Evolutionary conservation across 352 stramenopile genomes (phyloP), one percentile per base, ranked within the genome.

Genomic region (Globisporangium radiosum): DNA sequence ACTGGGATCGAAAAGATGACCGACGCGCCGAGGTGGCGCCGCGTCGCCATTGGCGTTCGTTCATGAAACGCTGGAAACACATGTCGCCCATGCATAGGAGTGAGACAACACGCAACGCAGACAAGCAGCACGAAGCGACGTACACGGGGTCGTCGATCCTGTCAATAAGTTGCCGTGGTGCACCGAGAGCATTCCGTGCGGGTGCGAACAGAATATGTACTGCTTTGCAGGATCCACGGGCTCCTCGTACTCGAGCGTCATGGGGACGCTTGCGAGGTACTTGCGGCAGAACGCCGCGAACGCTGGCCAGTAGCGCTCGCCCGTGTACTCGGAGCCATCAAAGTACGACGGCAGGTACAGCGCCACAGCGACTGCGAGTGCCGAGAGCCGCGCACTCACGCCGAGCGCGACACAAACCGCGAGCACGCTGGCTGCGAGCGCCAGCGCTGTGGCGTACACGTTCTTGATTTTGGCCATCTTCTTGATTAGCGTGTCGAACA

Each of bases 151-250:
- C 6, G 79, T 87, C 1, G 73, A 72, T 7, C 81, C 81, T 13
- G 69, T 68, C 68, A 92, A 65, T 33, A 92, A 64, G 17, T 78
- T 65, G 0, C 77, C 85, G 59, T 94, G 81, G 57, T 92, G 81
- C 42, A 61, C 73, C 9, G 85, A 94, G 47, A 89, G 51, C 10
- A 92, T 55, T 13, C 82, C 85, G 54, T 94, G 85, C 44, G 85
- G 85, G 53, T 94, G 85, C 3, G 76, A 88, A 56, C 71, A 87
- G 53, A 91, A 89, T 37, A 94, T 83, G 57, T 92, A 85, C 59
- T 90, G 82, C 68, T 78, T 81, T 37, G 53, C 59, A 5, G 77
- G 71, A 42, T 87, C 71, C 49, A 92, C 61, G 8, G 69, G 68
- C 52, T 81, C 71, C 53, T 94, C 81, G 64, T 84, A 89, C 61